Percentiles rank a stretch among this genome's conserved stretches.
Conservation (phyloP, 169 alveolate genomes). For the Theileria parva region DNA sequence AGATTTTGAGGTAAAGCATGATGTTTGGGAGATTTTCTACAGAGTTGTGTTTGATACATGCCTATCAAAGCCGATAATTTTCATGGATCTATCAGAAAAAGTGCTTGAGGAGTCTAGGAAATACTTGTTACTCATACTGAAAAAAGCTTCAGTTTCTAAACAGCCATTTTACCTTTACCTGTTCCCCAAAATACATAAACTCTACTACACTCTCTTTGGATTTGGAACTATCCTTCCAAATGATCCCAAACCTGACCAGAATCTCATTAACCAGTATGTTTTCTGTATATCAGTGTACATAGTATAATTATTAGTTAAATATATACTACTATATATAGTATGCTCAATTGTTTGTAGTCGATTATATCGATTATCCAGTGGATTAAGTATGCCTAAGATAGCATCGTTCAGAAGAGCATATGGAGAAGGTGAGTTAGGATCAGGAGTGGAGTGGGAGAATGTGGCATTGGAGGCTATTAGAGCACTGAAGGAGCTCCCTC, state of each 20-base stretch:
- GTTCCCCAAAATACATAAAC: conserved; percentile 24
- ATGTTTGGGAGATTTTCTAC: conserved; percentile 52
- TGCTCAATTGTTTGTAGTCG: conserved; percentile 3
- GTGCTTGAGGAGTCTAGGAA: conserved; percentile 17
- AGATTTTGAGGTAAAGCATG: conserved; percentile 12
- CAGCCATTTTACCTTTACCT: conserved; percentile 23
- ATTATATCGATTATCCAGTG: conserved; percentile 23
- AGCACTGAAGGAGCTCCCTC: conserved; percentile 73
- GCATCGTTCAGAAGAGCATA: conserved; percentile 53
- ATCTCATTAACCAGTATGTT: conserved; percentile 16
- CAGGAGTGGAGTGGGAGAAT: conserved; percentile 60
- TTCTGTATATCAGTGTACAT: too few species aligned
- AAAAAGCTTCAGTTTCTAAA: conserved; percentile 27
- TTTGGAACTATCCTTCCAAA: conserved; percentile 23
- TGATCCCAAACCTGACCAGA: conserved; percentile 52
- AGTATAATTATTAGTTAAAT: too few species aligned
- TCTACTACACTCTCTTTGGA: conserved; percentile 39
- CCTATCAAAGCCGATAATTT: conserved; percentile 43
- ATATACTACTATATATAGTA: not conserved
- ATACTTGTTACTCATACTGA: conserved; percentile 23
- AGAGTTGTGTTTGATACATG: conserved; percentile 35
- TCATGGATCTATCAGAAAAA: conserved; percentile 15
- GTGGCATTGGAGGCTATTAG: conserved; percentile 72
- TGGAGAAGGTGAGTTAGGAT: conserved; percentile 49
- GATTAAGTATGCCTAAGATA: conserved; percentile 59